Conservation (phyloP, 2,329 filamentous ascomycete species). For the Fusarium sp. region DNA sequence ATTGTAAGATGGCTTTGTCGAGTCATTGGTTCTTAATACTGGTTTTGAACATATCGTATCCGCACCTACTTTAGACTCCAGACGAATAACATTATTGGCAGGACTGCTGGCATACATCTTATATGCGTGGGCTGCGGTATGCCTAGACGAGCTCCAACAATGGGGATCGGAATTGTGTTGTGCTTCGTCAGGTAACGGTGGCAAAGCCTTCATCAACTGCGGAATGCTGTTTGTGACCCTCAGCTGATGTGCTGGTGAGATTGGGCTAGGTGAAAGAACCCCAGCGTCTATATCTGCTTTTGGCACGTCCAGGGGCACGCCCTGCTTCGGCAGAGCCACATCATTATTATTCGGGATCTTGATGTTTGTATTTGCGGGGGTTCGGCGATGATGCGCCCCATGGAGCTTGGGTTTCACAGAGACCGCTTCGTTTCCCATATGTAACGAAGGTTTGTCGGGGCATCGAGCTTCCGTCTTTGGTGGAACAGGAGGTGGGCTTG, state of each 20-base stretch:
- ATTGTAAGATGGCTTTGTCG: background rate
- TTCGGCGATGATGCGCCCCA: conserved; percentile 39
- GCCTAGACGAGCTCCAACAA: background rate
- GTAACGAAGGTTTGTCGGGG: background rate
- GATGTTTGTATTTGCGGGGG: conserved; percentile 37
- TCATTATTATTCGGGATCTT: conserved; percentile 7
- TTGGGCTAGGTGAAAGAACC: conserved; percentile 57
- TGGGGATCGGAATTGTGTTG: background rate
- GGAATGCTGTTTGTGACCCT: conserved; percentile 59
- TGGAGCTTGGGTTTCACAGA: background rate
- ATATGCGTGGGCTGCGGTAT: conserved; percentile 9
- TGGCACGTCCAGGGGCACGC: background rate
- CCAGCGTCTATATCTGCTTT: conserved; percentile 33
- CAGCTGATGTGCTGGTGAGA: conserved; percentile 55
- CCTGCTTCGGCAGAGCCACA: background rate
- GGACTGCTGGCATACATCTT: conserved; percentile 20
- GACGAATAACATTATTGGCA: background rate
- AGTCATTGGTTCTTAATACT: background rate
- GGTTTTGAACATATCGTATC: background rate
- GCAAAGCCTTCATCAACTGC: conserved; percentile 61
- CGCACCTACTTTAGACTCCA: background rate
- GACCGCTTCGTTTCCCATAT: background rate
- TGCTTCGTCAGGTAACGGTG: conserved; percentile 51
- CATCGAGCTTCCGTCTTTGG: background rate
- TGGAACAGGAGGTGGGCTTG: background rate